Conservation (phyloP, 345 rosid genomes). For the Crucihimalaya himalaica region DNA sequence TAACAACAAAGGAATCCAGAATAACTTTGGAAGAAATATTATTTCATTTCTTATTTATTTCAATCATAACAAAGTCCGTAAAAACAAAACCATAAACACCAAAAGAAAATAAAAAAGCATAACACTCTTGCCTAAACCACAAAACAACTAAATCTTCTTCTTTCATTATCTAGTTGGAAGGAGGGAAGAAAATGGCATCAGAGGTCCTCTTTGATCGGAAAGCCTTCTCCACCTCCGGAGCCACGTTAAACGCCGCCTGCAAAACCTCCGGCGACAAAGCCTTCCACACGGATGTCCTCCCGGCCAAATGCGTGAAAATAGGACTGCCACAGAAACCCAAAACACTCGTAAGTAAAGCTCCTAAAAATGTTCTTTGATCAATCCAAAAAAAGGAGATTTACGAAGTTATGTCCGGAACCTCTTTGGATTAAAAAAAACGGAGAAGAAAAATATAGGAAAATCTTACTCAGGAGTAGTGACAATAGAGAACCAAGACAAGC, state of each 20-base stretch:
- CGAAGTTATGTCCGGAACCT: too few species aligned
- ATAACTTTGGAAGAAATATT: slow-evolving; percentile 4
- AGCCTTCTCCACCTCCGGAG: slow-evolving; percentile 57
- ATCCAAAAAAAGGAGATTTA: neutral
- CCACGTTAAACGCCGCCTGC: slow-evolving; percentile 67
- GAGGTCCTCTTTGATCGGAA: slow-evolving; percentile 75
- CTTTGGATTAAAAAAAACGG: too few species aligned
- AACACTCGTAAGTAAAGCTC: neutral
- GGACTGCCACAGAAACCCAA: slow-evolving; percentile 52
- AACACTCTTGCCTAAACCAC: slow-evolving; percentile 6
- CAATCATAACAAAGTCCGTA: neutral
- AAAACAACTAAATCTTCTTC: slow-evolving; percentile 13
- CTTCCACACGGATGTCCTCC: slow-evolving; percentile 81
- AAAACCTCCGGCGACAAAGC: slow-evolving; percentile 81
- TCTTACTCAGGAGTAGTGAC: slow-evolving; percentile 87
- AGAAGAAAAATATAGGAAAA: neutral
- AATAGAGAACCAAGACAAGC: slow-evolving; percentile 88
- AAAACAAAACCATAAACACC: neutral
- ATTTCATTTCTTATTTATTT: slow-evolving; percentile 21
- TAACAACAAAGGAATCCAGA: too few species aligned
- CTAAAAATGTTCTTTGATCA: neutral
- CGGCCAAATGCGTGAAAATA: slow-evolving; percentile 87
- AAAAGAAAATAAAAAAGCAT: neutral
- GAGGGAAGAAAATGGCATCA: slow-evolving; percentile 87
- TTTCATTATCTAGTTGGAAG: slow-evolving; percentile 43